Base-by-base conservation (phyloP, 2,329 filamentous ascomycete species). In the Dactylellina drechsleri region DNA sequence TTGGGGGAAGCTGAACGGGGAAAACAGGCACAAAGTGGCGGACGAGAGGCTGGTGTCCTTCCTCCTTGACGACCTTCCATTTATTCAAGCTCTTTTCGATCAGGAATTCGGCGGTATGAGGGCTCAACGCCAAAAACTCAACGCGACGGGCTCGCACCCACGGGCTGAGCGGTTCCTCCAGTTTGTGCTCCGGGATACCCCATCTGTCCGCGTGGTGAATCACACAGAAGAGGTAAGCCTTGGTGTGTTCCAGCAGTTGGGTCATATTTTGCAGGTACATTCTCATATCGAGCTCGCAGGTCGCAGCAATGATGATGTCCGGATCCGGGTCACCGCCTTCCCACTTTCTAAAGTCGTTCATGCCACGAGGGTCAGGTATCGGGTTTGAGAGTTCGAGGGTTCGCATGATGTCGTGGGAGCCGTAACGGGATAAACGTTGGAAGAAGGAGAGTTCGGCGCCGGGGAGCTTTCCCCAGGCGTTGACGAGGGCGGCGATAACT, bases 201-300 rank as follows among this genome's bases (percentile, higher is more conserved):
- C 79, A 80, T 26, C 76, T 58, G 40, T 80, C 79, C 3, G 79
- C 72, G 54, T 78, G 77, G 57, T 78, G 79, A 15, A 80, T 70
- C 10, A 80, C 76, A 56, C 80, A 80, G 66, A 78, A 79, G n/a
- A 80, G 23, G 41, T 78, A 78, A 2, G 79, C 79, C 31, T 79
- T 77, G 8, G 76, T 71, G 13, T 77, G 66, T 23, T 77, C 66
- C 4, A 80, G 73, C 36, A 80, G 49, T 23, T 49, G 61, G 15
- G 66, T 76, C 36, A 80, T 75, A 15, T 78, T 71, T 4, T 76
- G 47, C 7, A 57, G 26, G 23, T 76, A 75, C n/a, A 66, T 66
- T 1, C 70, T 61, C 15, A 78, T 53, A 45, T 79, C 80, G 7
- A 78, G 16, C 41, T 80, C 79, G 77, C 79, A 81, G 1, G 80